Conservation (phyloP, 306 rosid species). For the Cicer judaicum region DNA sequence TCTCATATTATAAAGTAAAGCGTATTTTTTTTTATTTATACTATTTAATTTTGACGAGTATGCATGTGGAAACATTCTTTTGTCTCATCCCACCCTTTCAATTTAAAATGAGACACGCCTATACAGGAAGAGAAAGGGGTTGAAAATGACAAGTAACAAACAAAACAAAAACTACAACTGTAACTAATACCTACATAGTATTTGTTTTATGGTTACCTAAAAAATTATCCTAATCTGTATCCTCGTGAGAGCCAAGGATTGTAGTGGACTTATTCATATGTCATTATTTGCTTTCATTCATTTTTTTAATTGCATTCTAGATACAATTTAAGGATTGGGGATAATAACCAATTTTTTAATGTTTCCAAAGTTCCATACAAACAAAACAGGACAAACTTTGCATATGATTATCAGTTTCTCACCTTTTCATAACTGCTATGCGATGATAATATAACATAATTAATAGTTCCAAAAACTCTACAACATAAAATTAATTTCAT, state of each 20-base stretch:
- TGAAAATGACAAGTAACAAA: conserved; percentile 37
- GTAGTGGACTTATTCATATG: conserved; percentile 31
- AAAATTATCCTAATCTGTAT: conserved; percentile 38
- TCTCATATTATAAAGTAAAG: background rate
- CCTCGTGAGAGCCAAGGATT: conserved; percentile 45
- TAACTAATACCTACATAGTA: conserved; percentile 26
- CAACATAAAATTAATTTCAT: conserved; percentile 9
- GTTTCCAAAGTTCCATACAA: conserved; percentile 40
- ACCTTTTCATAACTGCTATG: conserved; percentile 40
- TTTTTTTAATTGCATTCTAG: conserved; percentile 22
- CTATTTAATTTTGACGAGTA: background rate
- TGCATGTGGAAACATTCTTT: background rate
- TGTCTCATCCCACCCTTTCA: conserved; percentile 21
- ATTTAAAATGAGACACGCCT: conserved; percentile 1
- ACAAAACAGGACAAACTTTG: conserved; percentile 39
- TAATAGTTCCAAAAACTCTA: background rate
- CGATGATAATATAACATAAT: conserved; percentile 39
- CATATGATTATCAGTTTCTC: conserved; percentile 38
- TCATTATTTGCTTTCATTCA: conserved; percentile 27
- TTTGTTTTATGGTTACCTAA: conserved; percentile 32
- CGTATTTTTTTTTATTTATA: background rate
- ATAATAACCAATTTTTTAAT: conserved; percentile 17
- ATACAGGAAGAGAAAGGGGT: background rate
- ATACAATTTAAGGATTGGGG: conserved; percentile 15
- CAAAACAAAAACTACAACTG: conserved; percentile 40